Base-by-base conservation (phyloP, 2,329 filamentous ascomycete genomes). In the Cladobotryum mycophilum region DNA sequence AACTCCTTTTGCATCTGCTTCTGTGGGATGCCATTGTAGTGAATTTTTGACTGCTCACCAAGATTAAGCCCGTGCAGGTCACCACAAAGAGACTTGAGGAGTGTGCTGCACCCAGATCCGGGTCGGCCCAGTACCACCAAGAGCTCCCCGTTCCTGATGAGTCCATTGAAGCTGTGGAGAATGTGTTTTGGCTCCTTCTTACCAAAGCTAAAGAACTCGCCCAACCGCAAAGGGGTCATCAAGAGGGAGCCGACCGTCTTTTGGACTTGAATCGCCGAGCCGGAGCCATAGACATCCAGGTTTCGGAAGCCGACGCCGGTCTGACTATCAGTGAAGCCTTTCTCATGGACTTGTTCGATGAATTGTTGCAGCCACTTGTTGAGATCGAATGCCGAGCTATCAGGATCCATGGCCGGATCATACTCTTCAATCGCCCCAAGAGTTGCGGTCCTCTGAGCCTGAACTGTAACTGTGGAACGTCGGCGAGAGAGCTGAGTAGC, bases 61-160 rank as follows among this genome's bases (percentile, higher is more conserved):
- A 84, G 58, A 11, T 73, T 65, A 17, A 86, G 67, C 0, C 82
- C 82, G 44, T 82, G 69, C 11, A 81, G 69, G 60, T 86, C 78
- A 37, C 81, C 81, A 14, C 72, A 76, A 22, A 86, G 69, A 0
- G 81, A 74, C 66, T 85, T 85, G 8, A 86, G 69, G 1, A 86
- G 67, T 0, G 83, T 86, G 46, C 75, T 80, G 64, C 83, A 86
- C 5, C 84, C 83, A 4, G 78, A 81, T 0, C 79, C 78, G 1
- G 85, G 85, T 22, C 83, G 75, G 3, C 85, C 85, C 0, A 89
- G 74, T 1, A 88, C 84, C 2, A 87, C 76, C 17, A 88, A 65
- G 63, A 88, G 79, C 70, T 89, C 84, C 3, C 85, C 84, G 45
- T 73, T 76, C 51, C 76, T 72, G 13, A 88, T 64, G 3, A 86